These are phyloP conservation scores for Thielaviopsis punctulata DNA, from an alignment of 2,329 filamentous ascomycete genomes.

Conservation along the genomic window DNA sequence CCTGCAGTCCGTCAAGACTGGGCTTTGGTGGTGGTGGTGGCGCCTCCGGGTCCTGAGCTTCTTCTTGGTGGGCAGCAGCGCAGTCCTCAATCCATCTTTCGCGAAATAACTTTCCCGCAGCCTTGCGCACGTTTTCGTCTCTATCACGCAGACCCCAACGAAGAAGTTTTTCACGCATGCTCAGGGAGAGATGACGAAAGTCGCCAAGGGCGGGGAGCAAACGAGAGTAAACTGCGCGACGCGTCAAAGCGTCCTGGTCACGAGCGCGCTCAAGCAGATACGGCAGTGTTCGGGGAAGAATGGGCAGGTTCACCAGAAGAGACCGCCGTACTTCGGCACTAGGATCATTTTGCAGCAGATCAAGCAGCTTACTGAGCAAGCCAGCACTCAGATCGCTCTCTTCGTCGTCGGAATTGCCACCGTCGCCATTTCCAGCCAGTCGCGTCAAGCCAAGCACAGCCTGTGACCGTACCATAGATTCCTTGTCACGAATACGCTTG, in stretches of 20 bases:
- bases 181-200: constrained; percentile 81
- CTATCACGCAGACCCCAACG: constrained; percentile 88
- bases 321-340: constrained; percentile 84
- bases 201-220: constrained; percentile 79
- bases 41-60: constrained; percentile 37
- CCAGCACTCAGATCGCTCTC: constrained; percentile 48
- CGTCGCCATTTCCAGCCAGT: constrained; percentile 62
- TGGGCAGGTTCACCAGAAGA: constrained; percentile 76
- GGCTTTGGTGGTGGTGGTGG: constrained; percentile 33
- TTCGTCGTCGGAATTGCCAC: constrained; percentile 52
- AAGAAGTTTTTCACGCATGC: constrained; percentile 87
- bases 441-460: constrained; percentile 80
- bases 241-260: constrained; percentile 70
- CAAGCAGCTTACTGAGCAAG: constrained; percentile 65
- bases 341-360: constrained; percentile 83
- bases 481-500: constrained; percentile 82
- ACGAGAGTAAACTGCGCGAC: constrained; percentile 71
- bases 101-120: constrained; percentile 73
- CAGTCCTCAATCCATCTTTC: constrained; percentile 98
- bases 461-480: constrained; percentile 79
- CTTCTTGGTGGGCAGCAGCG: constrained; percentile 47
- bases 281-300: constrained; percentile 64
- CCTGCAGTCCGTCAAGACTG: constrained; percentile 67
- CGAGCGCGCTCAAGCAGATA: constrained; percentile 80
- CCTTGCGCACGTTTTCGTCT: constrained; percentile 86